Percentiles rank a stretch among this genome's conserved stretches.
Conservation (phyloP, 2,329 filamentous ascomycete species). For the Zasmidium citrigriseum region DNA sequence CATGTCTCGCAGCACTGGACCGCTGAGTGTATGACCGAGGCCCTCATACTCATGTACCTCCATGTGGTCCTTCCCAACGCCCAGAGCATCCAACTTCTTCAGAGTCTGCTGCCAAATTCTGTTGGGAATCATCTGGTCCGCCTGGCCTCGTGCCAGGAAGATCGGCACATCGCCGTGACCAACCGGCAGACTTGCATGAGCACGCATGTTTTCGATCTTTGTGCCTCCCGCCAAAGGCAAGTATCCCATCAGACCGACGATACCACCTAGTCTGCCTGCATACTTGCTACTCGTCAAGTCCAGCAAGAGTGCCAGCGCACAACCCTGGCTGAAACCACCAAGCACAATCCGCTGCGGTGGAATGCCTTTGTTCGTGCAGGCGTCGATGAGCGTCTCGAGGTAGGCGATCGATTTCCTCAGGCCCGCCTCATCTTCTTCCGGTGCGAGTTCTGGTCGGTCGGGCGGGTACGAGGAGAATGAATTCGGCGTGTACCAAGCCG, state of each 20-base stretch:
- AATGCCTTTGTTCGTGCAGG: constrained; percentile 42
- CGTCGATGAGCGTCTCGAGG: constrained; percentile 44
- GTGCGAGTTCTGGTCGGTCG: constrained; percentile 36
- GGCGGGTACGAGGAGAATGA: constrained; percentile 39
- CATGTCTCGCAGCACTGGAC: constrained; percentile 48
- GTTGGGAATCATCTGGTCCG: constrained; percentile 51
- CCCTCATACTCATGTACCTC: constrained; percentile 51
- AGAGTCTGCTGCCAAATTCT: constrained; percentile 45
- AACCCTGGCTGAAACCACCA: constrained; percentile 51
- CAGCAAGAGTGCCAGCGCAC: constrained; percentile 46
- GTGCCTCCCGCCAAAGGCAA: constrained; percentile 38
- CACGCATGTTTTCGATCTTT: constrained; percentile 40
- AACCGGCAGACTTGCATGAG: constrained; percentile 38
- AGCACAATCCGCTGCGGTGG: constrained; percentile 45
- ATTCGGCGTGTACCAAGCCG: constrained; percentile 51
- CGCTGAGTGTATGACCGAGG: constrained; percentile 48
- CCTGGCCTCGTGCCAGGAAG: constrained; percentile 50
- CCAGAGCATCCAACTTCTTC: constrained; percentile 42
- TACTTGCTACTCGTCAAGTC: constrained; percentile 42
- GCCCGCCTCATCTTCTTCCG: constrained; percentile 46
- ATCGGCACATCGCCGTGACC: constrained; percentile 41
- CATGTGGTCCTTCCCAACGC: constrained; percentile 40
- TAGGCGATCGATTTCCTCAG: constrained; percentile 42
- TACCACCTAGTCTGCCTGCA: constrained; percentile 41
- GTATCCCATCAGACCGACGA: constrained; percentile 51